Conservation (phyloP, 2,329 filamentous ascomycete genomes). For the Beauveria bassiana region DNA sequence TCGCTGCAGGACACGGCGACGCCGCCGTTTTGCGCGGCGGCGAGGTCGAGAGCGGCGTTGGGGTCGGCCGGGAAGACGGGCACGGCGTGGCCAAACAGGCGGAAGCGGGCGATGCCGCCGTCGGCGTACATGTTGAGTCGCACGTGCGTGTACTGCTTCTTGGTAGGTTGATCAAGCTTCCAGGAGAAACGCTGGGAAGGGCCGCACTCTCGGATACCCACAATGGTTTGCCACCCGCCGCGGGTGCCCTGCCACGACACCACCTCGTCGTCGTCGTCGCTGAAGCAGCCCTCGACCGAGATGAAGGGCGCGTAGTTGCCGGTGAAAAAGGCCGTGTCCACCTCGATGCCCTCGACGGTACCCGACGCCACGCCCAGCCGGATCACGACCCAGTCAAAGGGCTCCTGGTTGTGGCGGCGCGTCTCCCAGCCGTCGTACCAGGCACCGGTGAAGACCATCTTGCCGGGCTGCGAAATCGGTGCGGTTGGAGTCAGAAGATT, state of each 20-base stretch:
- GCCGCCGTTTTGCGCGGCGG: slow-evolving; percentile 70
- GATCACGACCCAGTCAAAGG: slow-evolving; percentile 61
- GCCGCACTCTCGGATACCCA: slow-evolving; percentile 63
- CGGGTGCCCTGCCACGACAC: slow-evolving; percentile 50
- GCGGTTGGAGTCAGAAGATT: slow-evolving; percentile 58
- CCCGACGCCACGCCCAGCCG: slow-evolving; percentile 63
- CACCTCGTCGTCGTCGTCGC: slow-evolving; percentile 55
- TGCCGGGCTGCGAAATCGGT: slow-evolving; percentile 55
- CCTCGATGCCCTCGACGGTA: slow-evolving; percentile 64
- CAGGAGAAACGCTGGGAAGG: slow-evolving; percentile 67
- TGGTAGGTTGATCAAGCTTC: slow-evolving; percentile 51
- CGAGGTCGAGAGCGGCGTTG: slow-evolving; percentile 63
- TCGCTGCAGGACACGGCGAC: slow-evolving; percentile 70
- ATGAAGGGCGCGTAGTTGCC: slow-evolving; percentile 77
- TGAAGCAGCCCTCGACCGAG: slow-evolving; percentile 70
- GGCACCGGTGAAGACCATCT: slow-evolving; percentile 61
- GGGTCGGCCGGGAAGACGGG: slow-evolving; percentile 65
- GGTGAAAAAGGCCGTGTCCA: slow-evolving; percentile 75
- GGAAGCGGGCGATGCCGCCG: slow-evolving; percentile 73
- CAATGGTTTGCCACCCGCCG: slow-evolving; percentile 64
- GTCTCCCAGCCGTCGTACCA: slow-evolving; percentile 70
- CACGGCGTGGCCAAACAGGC: slow-evolving; percentile 67
- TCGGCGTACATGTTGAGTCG: slow-evolving; percentile 80
- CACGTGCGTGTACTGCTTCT: slow-evolving; percentile 70
- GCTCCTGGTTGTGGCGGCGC: slow-evolving; percentile 53